Conservation (phyloP, 805 yeast genomes). For the Saccharomycopsis oosterbeekiorum region DNA sequence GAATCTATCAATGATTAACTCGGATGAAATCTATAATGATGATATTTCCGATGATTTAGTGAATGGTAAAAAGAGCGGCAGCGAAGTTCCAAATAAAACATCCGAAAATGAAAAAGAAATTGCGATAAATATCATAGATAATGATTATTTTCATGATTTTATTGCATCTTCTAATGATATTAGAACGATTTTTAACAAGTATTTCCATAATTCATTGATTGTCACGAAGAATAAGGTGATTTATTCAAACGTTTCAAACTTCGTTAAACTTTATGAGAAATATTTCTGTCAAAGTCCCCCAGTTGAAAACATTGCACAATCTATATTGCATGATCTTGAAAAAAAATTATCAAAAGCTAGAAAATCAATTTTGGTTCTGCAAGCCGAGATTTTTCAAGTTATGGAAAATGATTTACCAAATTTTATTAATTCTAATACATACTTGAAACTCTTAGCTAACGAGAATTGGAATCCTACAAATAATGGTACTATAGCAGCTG, state of each 20-base stretch:
- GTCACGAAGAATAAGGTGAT: constrained; percentile 17
- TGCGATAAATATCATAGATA: constrained; percentile 5
- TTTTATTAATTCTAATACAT: constrained; percentile 51
- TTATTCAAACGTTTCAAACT: constrained; percentile 16
- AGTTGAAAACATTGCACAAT: not conserved
- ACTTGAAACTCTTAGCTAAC: constrained; percentile 39
- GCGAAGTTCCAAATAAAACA: constrained; percentile 14
- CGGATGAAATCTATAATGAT: constrained; percentile 18
- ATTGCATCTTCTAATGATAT: constrained; percentile 14
- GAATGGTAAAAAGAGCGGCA: not conserved
- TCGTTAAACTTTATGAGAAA: constrained; percentile 11
- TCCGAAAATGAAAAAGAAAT: constrained; percentile 3
- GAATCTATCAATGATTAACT: constrained; percentile 22
- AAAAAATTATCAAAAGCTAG: constrained; percentile 44
- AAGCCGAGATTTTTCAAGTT: constrained; percentile 38
- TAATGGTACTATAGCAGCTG: not conserved
- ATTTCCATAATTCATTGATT: constrained; percentile 15
- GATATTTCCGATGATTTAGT: constrained; percentile 2
- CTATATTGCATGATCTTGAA: constrained; percentile 6
- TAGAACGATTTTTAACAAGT: constrained; percentile 13
- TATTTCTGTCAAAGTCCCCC: not conserved
- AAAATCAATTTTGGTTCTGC: constrained; percentile 48
- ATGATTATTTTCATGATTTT: not conserved
- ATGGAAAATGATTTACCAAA: constrained; percentile 47
- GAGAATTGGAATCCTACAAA: constrained; percentile 6